Percentiles rank a stretch among this genome's conserved stretches.
Evolutionary conservation across 768 basidiomycete genomes (phyloP).

Genomic region (Russula foetens): DNA sequence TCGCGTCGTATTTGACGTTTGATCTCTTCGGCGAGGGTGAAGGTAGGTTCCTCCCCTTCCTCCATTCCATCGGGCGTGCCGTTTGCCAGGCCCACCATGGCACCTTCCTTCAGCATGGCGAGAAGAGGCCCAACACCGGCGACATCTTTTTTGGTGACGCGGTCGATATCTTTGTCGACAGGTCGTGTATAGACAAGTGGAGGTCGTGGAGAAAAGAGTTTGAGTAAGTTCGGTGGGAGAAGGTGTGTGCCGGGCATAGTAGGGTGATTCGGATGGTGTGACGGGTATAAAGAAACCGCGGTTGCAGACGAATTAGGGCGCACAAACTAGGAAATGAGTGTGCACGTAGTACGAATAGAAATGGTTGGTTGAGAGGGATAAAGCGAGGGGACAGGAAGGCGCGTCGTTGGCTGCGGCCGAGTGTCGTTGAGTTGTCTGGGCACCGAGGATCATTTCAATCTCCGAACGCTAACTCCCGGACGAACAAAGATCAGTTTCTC

Average conservation of each 20-base stretch:
- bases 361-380: not conserved
- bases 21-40: slow-evolving; percentile 75
- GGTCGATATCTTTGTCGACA: slow-evolving; percentile 74
- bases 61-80: slow-evolving; percentile 64
- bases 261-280: slow-evolving; percentile 2
- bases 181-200: slow-evolving; percentile 83
- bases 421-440: not conserved
- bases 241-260: slow-evolving; percentile 69
- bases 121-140: slow-evolving; percentile 72
- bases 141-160: slow-evolving; percentile 60
- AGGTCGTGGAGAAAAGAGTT: slow-evolving; percentile 92
- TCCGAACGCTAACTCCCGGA: not conserved
- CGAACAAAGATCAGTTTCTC: too few relatives aligned
- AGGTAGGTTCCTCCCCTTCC: slow-evolving; percentile 76
- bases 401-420: not conserved
- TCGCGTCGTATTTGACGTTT: slow-evolving; percentile 73
- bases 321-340: not conserved
- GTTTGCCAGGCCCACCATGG: slow-evolving; percentile 56
- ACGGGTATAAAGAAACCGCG: not conserved
- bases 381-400: not conserved
- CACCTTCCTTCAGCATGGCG: slow-evolving; percentile 64
- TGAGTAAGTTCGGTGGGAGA: slow-evolving; percentile 91
- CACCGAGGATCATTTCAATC: not conserved
- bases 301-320: slow-evolving; percentile 6
- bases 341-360: slow-evolving; percentile 7